Conservation (phyloP, 202 grass and related monocot species). For the Miscanthus sacchariflorus region DNA sequence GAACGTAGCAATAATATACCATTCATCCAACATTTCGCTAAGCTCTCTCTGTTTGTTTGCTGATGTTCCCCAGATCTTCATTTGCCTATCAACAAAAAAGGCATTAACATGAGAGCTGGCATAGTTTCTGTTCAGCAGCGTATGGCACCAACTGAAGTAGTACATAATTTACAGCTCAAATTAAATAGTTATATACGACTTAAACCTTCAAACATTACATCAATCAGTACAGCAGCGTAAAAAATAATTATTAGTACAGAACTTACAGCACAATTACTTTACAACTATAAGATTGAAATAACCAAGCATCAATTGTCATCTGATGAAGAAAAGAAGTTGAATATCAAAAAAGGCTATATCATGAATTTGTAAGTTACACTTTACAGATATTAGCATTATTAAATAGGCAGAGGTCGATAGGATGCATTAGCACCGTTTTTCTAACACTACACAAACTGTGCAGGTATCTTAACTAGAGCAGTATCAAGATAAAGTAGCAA, state of each 20-base stretch:
- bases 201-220: slow-evolving; percentile 27
- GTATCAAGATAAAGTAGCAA: slow-evolving; percentile 6
- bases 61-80: slow-evolving; percentile 96
- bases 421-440: slow-evolving; percentile 29
- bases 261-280: neutral
- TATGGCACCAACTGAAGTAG: neutral
- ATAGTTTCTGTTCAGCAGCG: slow-evolving; percentile 19
- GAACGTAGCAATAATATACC: slow-evolving; percentile 55
- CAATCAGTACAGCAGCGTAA: neutral
- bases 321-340: slow-evolving; percentile 6
- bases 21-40: slow-evolving; percentile 98
- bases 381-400: neutral
- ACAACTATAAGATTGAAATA: slow-evolving; percentile 24
- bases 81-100: slow-evolving; percentile 66
- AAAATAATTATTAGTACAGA: neutral
- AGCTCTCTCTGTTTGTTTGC: slow-evolving; percentile 83
- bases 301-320: slow-evolving; percentile 15
- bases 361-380: slow-evolving; percentile 1
- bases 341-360: neutral
- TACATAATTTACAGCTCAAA: slow-evolving; percentile 1
- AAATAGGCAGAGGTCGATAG: neutral
- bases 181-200: neutral
- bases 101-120: slow-evolving; percentile 40
- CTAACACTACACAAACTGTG: neutral
- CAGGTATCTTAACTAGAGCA: slow-evolving; percentile 24